A percentile compares a stretch with the other conserved stretches of the same genome.
These are phyloP conservation scores for Venturia nashicola DNA, from an alignment of 2,329 filamentous ascomycete genomes.

Conservation along the genomic window DNA sequence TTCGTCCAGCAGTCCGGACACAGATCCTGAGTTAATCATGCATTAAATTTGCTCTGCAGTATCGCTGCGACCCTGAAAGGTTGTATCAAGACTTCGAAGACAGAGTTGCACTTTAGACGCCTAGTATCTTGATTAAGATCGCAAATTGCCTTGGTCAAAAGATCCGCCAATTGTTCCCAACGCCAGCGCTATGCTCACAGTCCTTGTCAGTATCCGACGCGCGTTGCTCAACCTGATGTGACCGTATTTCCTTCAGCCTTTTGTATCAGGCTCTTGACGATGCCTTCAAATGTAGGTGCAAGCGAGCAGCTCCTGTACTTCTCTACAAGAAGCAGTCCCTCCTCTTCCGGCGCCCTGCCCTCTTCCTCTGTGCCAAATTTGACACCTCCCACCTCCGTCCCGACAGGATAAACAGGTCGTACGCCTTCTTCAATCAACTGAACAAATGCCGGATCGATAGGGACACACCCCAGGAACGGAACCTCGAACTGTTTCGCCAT, in stretches of 20 bases:
- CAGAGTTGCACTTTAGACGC: no score
- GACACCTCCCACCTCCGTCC: conserved; percentile 49
- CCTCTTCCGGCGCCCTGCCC: conserved; percentile 17
- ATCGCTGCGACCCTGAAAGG: no score
- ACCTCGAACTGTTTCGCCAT: conserved; percentile 84
- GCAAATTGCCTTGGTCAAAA: no score
- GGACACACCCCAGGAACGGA: conserved; percentile 72
- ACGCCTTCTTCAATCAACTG: conserved; percentile 67
- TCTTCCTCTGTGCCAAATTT: conserved; percentile 23
- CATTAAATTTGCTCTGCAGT: no score
- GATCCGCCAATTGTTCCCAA: no score
- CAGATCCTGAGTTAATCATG: no score
- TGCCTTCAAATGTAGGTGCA: conserved; percentile 53
- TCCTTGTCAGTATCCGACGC: no score
- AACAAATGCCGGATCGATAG: conserved; percentile 88
- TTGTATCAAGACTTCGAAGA: no score
- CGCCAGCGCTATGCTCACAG: no score
- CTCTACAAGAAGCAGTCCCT: conserved; percentile 40
- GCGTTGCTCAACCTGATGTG: neutral
- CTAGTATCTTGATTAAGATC: no score
- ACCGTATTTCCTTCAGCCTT: conserved; percentile 16
- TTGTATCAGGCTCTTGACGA: conserved; percentile 42
- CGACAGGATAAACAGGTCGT: conserved; percentile 55
- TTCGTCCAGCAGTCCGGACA: no score
- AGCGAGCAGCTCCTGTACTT: conserved; percentile 66